Conservation (phyloP, 805 yeast genomes). For the Wickerhamiella nectarea region DNA sequence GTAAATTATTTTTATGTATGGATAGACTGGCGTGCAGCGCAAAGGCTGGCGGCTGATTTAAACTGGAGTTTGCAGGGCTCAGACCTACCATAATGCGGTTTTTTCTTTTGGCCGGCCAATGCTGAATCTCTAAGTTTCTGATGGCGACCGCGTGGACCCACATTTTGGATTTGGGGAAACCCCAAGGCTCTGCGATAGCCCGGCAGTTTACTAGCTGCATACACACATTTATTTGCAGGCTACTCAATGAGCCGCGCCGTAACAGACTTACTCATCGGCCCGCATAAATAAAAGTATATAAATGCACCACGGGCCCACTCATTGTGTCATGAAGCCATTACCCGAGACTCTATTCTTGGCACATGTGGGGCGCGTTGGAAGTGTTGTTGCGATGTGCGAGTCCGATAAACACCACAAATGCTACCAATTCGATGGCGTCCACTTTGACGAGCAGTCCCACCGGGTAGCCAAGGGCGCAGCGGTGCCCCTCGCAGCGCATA, state of each 20-base stretch:
- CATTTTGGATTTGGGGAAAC: too few relatives aligned
- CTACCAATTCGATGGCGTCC: not conserved
- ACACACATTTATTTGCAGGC: too few relatives aligned
- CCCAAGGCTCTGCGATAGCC: too few relatives aligned
- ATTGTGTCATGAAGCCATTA: not conserved
- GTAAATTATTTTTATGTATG: conserved; percentile 19
- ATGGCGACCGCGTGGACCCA: too few relatives aligned
- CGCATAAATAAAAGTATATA: not conserved
- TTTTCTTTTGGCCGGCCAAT: too few relatives aligned
- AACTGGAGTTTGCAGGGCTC: too few relatives aligned
- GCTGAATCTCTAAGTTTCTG: too few relatives aligned
- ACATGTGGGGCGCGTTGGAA: not conserved
- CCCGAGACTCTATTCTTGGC: not conserved
- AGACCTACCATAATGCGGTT: too few relatives aligned
- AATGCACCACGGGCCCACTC: too few relatives aligned
- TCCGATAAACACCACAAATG: not conserved
- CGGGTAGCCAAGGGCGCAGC: not conserved
- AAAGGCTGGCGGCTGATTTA: not conserved
- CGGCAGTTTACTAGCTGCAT: too few relatives aligned
- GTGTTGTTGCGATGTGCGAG: not conserved
- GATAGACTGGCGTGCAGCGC: conserved; percentile 11
- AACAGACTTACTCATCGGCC: not conserved
- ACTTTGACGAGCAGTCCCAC: not conserved
- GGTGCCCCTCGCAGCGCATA: not conserved
- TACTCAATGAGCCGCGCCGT: not conserved